phyloP scores from a whole-genome alignment of 2,329 filamentous ascomycete genomes.

The Paecilomyces variotii region DNA sequence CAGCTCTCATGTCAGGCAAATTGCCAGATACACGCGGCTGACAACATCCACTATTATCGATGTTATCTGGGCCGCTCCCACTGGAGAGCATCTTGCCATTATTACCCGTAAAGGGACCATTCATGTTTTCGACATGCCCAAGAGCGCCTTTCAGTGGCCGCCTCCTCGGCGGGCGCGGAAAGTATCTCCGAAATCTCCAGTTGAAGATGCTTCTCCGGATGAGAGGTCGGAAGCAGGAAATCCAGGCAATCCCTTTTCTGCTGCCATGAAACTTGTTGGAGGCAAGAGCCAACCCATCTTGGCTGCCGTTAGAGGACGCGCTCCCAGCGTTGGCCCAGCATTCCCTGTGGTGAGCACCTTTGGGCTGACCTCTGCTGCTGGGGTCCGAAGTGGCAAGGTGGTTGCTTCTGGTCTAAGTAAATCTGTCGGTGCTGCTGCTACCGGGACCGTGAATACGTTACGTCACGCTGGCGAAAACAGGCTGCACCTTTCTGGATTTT shows the following conservation, averaged over 20 bases:
- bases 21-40: constrained; percentile 83
- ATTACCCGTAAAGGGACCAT: constrained; percentile 93
- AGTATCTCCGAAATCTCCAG: constrained; percentile 23
- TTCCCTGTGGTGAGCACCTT: constrained; percentile 38
- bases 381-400: constrained; percentile 38
- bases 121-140: constrained; percentile 81
- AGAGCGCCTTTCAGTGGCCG: constrained; percentile 79
- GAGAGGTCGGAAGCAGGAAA: constrained; percentile 39
- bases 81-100: constrained; percentile 75
- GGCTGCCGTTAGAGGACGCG: constrained; percentile 54
- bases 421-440: constrained; percentile 42
- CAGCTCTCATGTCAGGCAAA: constrained; percentile 58
- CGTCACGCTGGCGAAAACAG: constrained; percentile 43
- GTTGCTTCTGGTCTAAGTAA: constrained; percentile 44
- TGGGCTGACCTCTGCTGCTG: constrained; percentile 38
- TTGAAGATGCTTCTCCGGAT: constrained; percentile 38
- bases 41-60: constrained; percentile 87
- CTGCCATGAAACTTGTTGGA: constrained; percentile 62
- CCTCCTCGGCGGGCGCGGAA: constrained; percentile 50
- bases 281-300: constrained; percentile 54
- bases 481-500: constrained; percentile 36
- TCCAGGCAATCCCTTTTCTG: constrained; percentile 48
- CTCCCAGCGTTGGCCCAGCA: constrained; percentile 38
- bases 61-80: constrained; percentile 75
- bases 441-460: constrained; percentile 40